Conservation (phyloP, 2,329 filamentous ascomycete genomes). For the Fusarium secorum region DNA sequence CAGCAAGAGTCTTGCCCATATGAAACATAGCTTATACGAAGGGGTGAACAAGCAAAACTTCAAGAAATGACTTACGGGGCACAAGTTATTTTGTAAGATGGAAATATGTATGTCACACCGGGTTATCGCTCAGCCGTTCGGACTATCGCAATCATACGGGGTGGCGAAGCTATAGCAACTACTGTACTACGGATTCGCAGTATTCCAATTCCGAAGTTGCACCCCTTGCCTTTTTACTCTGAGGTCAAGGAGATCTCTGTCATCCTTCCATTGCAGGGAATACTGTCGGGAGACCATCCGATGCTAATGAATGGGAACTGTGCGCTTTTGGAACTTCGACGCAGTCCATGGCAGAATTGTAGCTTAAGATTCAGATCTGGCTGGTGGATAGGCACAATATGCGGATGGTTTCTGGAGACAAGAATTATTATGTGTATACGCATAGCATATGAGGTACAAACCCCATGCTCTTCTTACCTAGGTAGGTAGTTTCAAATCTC, state of each 20-base stretch:
- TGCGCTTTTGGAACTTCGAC: not conserved
- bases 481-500: constrained; percentile 20
- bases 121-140: not conserved
- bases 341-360: not conserved
- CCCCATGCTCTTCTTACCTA: not conserved
- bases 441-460: not conserved
- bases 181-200: not conserved
- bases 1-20: not conserved
- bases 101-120: not conserved
- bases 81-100: not conserved
- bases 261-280: not conserved
- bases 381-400: not conserved
- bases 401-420: not conserved
- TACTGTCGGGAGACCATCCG: not conserved
- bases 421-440: not conserved
- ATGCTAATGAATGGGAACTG: not conserved
- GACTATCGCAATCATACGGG: not conserved
- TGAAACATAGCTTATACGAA: not conserved
- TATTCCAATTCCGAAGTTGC: not conserved
- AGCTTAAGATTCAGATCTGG: not conserved
- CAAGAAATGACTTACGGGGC: not conserved
- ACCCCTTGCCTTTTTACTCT: not conserved
- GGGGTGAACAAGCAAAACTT: not conserved
- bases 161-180: not conserved
- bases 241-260: not conserved